Percentiles rank a stretch among this genome's conserved stretches.
Conservation (phyloP, 305 asterid genomes). For the Withania somnifera region DNA sequence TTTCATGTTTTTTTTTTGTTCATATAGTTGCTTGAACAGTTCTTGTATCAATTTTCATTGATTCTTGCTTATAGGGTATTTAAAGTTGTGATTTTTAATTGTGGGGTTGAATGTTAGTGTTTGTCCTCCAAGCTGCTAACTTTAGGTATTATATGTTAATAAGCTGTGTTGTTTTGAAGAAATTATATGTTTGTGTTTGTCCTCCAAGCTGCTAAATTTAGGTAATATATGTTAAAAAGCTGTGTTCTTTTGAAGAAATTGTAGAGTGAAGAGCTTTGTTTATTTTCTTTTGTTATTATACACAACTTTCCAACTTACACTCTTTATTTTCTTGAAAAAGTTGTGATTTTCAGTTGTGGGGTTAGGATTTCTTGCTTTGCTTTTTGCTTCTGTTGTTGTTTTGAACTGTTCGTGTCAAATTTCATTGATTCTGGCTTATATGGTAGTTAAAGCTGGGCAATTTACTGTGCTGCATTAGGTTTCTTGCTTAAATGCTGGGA, state of each 20-base stretch:
- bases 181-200: too few species aligned
- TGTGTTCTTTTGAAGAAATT: too few species aligned
- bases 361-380: conserved; percentile 12
- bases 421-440: not conserved
- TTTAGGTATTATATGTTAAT: too few species aligned
- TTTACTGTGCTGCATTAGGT: not conserved
- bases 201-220: too few species aligned
- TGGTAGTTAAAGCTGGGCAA: not conserved
- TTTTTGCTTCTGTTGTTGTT: not conserved
- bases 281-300: too few species aligned
- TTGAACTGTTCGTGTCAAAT: not conserved
- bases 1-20: not conserved
- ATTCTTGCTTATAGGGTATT: not conserved
- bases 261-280: too few species aligned
- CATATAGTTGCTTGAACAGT: not conserved
- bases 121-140: too few species aligned
- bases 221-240: too few species aligned
- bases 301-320: too few species aligned
- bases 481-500: not conserved
- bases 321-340: not conserved
- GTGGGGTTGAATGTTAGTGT: too few species aligned
- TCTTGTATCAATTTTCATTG: not conserved
- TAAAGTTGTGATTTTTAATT: not conserved
- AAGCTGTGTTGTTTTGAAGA: too few species aligned
- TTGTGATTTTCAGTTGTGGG: conserved; percentile 9